Conservation (phyloP, 805 yeast species). For the Myxozyma sirexii region DNA sequence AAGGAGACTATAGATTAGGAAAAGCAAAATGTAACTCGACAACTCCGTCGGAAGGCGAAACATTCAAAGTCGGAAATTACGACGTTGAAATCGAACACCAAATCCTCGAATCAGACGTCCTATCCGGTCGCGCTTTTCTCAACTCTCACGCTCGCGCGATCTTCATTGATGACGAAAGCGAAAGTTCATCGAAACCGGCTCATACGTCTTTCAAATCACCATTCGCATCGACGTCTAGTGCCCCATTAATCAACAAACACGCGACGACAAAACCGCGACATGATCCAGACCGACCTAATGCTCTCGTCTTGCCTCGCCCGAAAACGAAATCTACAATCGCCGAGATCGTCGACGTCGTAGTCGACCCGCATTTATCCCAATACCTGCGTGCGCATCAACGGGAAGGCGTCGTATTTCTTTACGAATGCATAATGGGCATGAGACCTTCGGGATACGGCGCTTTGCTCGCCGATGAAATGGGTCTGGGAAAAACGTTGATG, state of each 20-base stretch:
- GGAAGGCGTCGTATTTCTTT: slow-evolving; percentile 80
- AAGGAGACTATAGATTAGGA: slow-evolving; percentile 15
- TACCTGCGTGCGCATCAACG: slow-evolving; percentile 79
- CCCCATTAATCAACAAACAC: not conserved
- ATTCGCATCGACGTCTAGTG: not conserved
- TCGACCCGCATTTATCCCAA: slow-evolving; percentile 43
- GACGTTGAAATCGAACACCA: slow-evolving; percentile 50
- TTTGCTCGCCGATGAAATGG: slow-evolving; percentile 95
- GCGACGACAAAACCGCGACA: slow-evolving; percentile 22
- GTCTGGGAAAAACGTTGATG: slow-evolving; percentile 86
- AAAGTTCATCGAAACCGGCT: not conserved
- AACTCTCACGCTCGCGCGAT: not conserved
- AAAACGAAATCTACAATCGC: slow-evolving; percentile 27
- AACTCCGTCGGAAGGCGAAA: slow-evolving; percentile 44
- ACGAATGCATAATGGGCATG: slow-evolving; percentile 78
- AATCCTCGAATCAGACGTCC: not conserved
- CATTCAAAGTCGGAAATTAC: slow-evolving; percentile 55
- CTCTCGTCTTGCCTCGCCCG: slow-evolving; percentile 38
- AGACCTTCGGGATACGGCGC: slow-evolving; percentile 66
- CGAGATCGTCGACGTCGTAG: slow-evolving; percentile 41
- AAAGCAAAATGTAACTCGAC: slow-evolving; percentile 6
- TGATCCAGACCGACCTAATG: slow-evolving; percentile 38
- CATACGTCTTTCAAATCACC: slow-evolving; percentile 8
- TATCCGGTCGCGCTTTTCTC: slow-evolving; percentile 15
- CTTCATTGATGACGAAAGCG: slow-evolving; percentile 4